A percentile compares a stretch with the other conserved stretches of the same genome.
phyloP scores from a whole-genome alignment of 1,284 basidiomycete species.

The Microstroma glucosiphilum region DNA sequence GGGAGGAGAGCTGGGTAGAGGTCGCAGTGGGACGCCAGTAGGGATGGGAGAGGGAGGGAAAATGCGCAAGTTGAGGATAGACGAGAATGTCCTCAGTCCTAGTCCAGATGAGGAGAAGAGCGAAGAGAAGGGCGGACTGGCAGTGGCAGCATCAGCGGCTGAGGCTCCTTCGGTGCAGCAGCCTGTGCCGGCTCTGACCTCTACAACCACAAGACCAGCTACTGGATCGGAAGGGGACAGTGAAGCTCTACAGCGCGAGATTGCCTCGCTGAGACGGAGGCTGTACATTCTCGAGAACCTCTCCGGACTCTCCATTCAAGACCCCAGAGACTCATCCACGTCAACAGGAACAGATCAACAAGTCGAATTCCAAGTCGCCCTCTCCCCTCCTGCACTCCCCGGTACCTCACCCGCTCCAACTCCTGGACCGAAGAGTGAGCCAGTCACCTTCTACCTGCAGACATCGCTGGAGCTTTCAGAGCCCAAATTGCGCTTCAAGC shows the following conservation, averaged over 20 bases:
- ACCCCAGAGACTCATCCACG: neutral
- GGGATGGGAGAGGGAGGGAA: neutral
- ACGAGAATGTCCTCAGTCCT: slow-evolving; percentile 8
- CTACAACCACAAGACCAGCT: no score
- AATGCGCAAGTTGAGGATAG: neutral
- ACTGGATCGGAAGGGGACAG: no score
- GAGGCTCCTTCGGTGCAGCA: no score
- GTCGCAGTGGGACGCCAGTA: no score
- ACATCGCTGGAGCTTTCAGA: neutral
- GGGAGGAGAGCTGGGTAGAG: neutral
- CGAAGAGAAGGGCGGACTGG: no score
- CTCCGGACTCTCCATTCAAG: neutral
- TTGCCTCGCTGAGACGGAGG: neutral
- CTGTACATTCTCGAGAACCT: neutral
- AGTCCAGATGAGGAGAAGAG: slow-evolving; percentile 3
- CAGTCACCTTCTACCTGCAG: slow-evolving; percentile 2
- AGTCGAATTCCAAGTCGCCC: slow-evolving; percentile 1
- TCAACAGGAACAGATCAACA: neutral
- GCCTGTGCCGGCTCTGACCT: no score
- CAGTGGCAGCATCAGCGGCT: no score
- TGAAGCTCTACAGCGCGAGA: no score
- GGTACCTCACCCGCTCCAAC: neutral
- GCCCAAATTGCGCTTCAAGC: slow-evolving; percentile 2
- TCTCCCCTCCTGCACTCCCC: neutral
- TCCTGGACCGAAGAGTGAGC: neutral